phyloP scores from a whole-genome alignment of 1,284 basidiomycete species.

The Athelia sp. region DNA sequence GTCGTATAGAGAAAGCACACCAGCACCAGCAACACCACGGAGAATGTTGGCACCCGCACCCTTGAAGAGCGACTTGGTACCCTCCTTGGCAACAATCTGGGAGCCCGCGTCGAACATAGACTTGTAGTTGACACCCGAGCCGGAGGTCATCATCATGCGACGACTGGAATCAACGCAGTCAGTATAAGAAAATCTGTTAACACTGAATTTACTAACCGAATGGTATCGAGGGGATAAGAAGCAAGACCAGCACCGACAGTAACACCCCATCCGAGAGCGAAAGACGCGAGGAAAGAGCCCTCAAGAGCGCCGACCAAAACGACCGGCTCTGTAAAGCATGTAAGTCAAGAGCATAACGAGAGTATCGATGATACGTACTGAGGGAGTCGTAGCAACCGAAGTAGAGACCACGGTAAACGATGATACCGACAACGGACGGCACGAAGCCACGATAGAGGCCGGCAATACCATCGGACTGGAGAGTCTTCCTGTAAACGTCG shows the following conservation, averaged over 20 bases:
- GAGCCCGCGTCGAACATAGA: slow-evolving; percentile 85
- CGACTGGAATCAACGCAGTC: slow-evolving; percentile 49
- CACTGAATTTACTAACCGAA: slow-evolving; percentile 71
- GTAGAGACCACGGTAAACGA: slow-evolving; percentile 96
- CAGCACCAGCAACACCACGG: slow-evolving; percentile 97
- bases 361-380: slow-evolving; percentile 46
- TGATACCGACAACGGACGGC: slow-evolving; percentile 91
- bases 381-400: slow-evolving; percentile 94
- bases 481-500: slow-evolving; percentile 93
- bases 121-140: slow-evolving; percentile 83
- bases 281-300: slow-evolving; percentile 89
- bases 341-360: slow-evolving; percentile 5
- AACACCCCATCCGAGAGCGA: slow-evolving; percentile 90
- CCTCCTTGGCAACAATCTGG: slow-evolving; percentile 88
- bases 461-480: slow-evolving; percentile 83
- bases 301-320: slow-evolving; percentile 85
- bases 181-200: too few species aligned
- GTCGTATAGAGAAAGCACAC: slow-evolving; percentile 93
- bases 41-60: slow-evolving; percentile 97
- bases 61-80: slow-evolving; percentile 87
- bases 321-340: slow-evolving; percentile 71
- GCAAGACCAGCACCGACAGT: slow-evolving; percentile 94
- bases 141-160: slow-evolving; percentile 96
- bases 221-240: slow-evolving; percentile 93
- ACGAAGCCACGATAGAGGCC: slow-evolving; percentile 96